Base-by-base conservation (phyloP, 1,284 basidiomycete species). In the Sutorius eximius region DNA sequence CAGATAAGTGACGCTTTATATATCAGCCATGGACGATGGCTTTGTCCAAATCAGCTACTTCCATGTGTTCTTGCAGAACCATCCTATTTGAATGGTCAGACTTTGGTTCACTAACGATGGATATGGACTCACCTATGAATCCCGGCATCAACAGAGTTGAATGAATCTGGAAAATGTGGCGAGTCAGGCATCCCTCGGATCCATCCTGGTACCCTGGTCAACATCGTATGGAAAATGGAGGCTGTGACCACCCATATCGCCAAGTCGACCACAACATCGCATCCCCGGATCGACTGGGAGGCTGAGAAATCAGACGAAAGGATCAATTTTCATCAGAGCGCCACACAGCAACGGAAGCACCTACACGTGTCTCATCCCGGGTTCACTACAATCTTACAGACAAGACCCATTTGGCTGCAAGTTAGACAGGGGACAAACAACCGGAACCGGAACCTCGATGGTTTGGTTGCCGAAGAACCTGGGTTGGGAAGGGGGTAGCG, bases 61-160 rank as follows among this genome's bases (percentile, higher is more conserved):
- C 60, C 61, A 68, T 20, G 61, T 56, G 49, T 73, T 73, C 50
- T 72, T 71, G 8, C 38, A 36, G 43, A 71, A 72, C 54, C 63
- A 69, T 16, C 65, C 69, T 67, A 45, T 11, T 30, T 24, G 34
- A n/a, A 11, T 20, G n/a, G n/a, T 55, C 27, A 40, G 15, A 22
- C 3, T 40, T 27, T 15, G 6, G 4, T 20, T 33, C n/a, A n/a
- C 15, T 33, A 15, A 5, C 32, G 12, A 4, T 3, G 6, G 8
- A 24, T 16, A 12, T 30, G 5, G 10, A 58, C 61, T 8, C 20
- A 69, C 67, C 66, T 6, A 12, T 7, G 10, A 22, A n/a, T 7
- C 13, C 53, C 36, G 53, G 49, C 33, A 33, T 56, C 42, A 54
- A 13, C 41, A 16, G 16, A 12, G 27, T 16, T n/a, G 24, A 27